phyloP scores from a whole-genome alignment of 129 eudicot genomes.

The Chrysanthemum lavandulifolium region DNA sequence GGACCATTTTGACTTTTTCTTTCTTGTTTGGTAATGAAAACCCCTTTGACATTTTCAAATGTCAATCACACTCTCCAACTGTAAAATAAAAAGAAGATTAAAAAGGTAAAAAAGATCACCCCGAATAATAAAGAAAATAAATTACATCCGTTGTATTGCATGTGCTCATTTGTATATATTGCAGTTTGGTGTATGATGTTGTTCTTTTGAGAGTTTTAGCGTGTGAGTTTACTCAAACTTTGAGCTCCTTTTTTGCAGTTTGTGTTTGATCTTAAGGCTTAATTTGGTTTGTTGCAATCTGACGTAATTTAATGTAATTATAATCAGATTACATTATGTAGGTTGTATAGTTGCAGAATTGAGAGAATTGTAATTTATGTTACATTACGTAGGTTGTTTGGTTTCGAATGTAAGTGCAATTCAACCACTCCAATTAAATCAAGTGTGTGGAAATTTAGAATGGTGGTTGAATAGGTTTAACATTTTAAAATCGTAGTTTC shows the following conservation, averaged over 20 bases:
- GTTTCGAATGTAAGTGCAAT: too few relatives aligned
- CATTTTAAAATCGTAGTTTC: too few relatives aligned
- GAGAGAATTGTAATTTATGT: too few relatives aligned
- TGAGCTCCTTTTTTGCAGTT: not conserved
- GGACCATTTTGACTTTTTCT: constrained; percentile 31
- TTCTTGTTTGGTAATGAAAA: constrained; percentile 3
- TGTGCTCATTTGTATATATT: not conserved
- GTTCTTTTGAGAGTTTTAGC: not conserved
- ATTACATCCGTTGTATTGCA: not conserved
- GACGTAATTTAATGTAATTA: too few relatives aligned
- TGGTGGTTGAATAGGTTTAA: too few relatives aligned
- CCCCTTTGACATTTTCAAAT: constrained; percentile 59
- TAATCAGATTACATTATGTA: too few relatives aligned
- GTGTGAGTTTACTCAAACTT: not conserved
- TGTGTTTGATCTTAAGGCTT: not conserved
- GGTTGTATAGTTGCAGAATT: too few relatives aligned
- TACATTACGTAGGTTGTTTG: too few relatives aligned
- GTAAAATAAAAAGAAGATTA: constrained; percentile 4
- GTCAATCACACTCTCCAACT: constrained; percentile 50
- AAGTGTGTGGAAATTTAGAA: too few relatives aligned
- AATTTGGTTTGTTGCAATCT: too few relatives aligned
- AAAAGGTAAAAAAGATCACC: not conserved
- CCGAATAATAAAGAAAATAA: not conserved
- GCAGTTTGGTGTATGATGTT: constrained; percentile 5
- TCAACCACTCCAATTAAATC: too few relatives aligned